phyloP scores from a whole-genome alignment of 2,329 filamentous ascomycete genomes.

The Colletotrichum orchidophilum region DNA sequence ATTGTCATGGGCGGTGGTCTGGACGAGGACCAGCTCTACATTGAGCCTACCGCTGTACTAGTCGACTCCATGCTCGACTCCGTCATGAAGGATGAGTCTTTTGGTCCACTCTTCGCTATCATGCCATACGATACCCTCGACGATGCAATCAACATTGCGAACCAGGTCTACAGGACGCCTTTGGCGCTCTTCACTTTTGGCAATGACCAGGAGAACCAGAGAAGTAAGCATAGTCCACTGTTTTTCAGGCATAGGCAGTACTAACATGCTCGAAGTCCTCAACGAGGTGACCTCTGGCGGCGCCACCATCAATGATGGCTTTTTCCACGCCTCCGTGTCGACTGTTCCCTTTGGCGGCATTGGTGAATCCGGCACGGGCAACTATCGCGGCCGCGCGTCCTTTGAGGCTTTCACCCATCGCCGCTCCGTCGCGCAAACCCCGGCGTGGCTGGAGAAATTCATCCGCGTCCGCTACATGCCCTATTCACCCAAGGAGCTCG shows the following conservation, averaged over 20 bases:
- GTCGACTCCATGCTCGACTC: constrained; percentile 77
- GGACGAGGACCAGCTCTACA: constrained; percentile 83
- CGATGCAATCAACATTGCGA: constrained; percentile 84
- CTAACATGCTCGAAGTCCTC: constrained; percentile 58
- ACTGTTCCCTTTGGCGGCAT: constrained; percentile 86
- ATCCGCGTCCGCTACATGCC: constrained; percentile 76
- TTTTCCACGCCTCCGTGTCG: constrained; percentile 66
- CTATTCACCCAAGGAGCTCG: constrained; percentile 59
- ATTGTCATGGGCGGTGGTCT: constrained; percentile 87
- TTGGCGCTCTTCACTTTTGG: constrained; percentile 89
- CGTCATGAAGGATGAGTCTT: constrained; percentile 87
- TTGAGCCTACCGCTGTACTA: constrained; percentile 92
- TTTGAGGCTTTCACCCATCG: constrained; percentile 75
- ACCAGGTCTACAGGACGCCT: constrained; percentile 83
- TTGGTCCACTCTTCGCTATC: constrained; percentile 91
- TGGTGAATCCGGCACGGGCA: constrained; percentile 79
- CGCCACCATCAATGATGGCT: constrained; percentile 70
- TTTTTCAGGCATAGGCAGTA: background rate
- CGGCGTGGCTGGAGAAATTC: constrained; percentile 73
- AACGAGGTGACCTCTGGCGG: constrained; percentile 72
- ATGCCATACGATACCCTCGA: constrained; percentile 82
- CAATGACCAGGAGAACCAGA: constrained; percentile 78
- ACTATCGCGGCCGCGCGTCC: constrained; percentile 80
- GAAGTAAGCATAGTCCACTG: constrained; percentile 60
- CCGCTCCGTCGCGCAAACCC: constrained; percentile 67